Base-by-base conservation (phyloP, 495 filamentous ascomycete genomes). In the Podospora bellae-mahoneyi region DNA sequence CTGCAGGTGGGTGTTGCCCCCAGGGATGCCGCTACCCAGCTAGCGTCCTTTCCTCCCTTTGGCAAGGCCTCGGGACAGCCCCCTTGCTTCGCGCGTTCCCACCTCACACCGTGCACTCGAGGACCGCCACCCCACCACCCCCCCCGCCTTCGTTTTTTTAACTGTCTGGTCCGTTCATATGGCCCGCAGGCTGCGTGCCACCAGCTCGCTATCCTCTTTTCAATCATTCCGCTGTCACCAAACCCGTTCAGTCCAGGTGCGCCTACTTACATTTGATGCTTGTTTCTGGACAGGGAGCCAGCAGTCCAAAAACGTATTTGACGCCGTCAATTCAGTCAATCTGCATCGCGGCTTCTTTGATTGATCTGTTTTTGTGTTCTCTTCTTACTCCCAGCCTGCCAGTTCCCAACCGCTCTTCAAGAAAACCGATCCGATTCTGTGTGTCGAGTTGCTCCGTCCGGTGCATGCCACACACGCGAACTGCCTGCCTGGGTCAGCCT, bases 201-300 rank as follows among this genome's bases (percentile, higher is more conserved):
- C 82, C 78, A 80, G 78, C 79, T 83, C 80, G 78, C 82, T 84
- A 84, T 87, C 75, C 84, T 87, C 74, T 84, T 88, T 82, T 86
- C 83, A 82, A 80, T 76, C 78, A 84, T 86, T 79, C 83, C 83
- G 78, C 83, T 84, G 78, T 84, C 77, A 80, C 84, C 83, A 84
- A 83, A 77, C 84, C 83, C 78, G 77, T 84, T 85, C 82, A 80
- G 81, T 82, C 80, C 67, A 79, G 73, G 72, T 66, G 69, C 67
- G 66, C 67, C 66, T 57, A 77, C 75, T 76, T 7, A 68, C 64
- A 44, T 71, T 75, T 72, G 74, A 79, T 78, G 76, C 77, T 78
- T 74, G 72, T 76, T 79, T 73, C 77, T 78, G 71, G 76, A 79
- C 79, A 79, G 77, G 81, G 80, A 78, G 81, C 71, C 73, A 61